Conservation (phyloP, 2,329 filamentous ascomycete species). For the Byssothecium circinans region DNA sequence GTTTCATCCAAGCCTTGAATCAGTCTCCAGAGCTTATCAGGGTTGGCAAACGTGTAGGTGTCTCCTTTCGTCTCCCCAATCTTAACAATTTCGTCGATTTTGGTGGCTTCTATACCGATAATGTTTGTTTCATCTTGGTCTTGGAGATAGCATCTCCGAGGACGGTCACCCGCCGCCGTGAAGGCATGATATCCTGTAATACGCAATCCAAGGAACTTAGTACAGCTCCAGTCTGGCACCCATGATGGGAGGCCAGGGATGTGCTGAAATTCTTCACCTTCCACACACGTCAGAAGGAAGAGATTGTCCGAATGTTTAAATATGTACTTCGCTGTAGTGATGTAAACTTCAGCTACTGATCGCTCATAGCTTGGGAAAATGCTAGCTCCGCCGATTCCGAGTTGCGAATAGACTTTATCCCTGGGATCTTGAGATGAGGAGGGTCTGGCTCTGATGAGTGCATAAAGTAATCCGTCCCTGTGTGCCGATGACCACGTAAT, state of each 20-base stretch:
- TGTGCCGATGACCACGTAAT: constrained; percentile 6
- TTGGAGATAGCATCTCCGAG: background rate
- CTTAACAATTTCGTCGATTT: constrained; percentile 9
- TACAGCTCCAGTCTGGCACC: constrained; percentile 22
- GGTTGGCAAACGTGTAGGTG: constrained; percentile 3
- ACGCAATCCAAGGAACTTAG: constrained; percentile 10
- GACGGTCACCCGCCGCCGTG: constrained; percentile 5
- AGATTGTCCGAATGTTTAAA: constrained; percentile 14
- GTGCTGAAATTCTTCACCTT: constrained; percentile 18
- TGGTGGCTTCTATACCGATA: constrained; percentile 8
- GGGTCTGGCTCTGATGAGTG: constrained; percentile 14
- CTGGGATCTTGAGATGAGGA: constrained; percentile 15
- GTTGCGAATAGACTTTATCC: constrained; percentile 23
- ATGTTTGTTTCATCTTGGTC: constrained; percentile 1
- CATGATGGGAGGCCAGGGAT: constrained; percentile 17
- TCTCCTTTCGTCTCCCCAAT: constrained; percentile 8
- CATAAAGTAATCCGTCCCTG: constrained; percentile 15
- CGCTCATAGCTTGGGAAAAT: constrained; percentile 14
- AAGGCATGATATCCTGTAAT: constrained; percentile 17
- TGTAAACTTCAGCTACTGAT: constrained; percentile 13
- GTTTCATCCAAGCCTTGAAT: constrained; percentile 4
- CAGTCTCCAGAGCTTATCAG: constrained; percentile 11
- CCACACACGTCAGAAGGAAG: constrained; percentile 16
- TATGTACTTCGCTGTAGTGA: constrained; percentile 17
- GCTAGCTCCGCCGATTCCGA: constrained; percentile 11